These are phyloP conservation scores for Fusarium sp. DNA, from an alignment of 2,329 filamentous ascomycete species.

Conservation along the genomic window DNA sequence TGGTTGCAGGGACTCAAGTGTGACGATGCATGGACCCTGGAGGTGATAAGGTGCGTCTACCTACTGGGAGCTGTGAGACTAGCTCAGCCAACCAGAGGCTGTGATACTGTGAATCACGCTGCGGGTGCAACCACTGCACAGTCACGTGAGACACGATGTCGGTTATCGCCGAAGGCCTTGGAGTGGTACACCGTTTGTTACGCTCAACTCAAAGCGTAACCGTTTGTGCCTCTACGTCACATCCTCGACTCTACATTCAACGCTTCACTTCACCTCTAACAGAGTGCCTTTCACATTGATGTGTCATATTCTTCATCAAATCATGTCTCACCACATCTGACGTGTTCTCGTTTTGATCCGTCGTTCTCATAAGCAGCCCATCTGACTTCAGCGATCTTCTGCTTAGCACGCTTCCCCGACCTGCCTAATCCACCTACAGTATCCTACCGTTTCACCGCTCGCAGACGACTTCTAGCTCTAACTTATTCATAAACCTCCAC, in stretches of 20 bases:
- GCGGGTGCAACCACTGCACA: slow-evolving; percentile 1
- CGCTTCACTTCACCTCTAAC: neutral
- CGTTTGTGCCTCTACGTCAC: slow-evolving; percentile 23
- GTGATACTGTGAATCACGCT: neutral
- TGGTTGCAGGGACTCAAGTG: slow-evolving; percentile 19
- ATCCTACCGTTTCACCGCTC: slow-evolving; percentile 10
- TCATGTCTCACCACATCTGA: neutral
- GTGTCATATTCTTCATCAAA: neutral
- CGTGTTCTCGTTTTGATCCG: neutral
- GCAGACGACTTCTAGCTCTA: neutral
- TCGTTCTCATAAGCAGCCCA: neutral
- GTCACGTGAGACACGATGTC: slow-evolving; percentile 30
- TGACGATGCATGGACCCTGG: slow-evolving; percentile 32
- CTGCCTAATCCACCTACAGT: slow-evolving; percentile 33
- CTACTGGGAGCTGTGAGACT: neutral
- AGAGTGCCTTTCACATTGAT: neutral
- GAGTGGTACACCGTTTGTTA: slow-evolving; percentile 23
- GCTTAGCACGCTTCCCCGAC: slow-evolving; percentile 18
- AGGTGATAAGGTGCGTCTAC: slow-evolving; percentile 25
- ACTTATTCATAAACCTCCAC: neutral
- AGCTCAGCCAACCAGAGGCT: slow-evolving; percentile 24
- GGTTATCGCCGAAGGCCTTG: slow-evolving; percentile 1
- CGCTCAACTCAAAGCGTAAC: slow-evolving; percentile 6
- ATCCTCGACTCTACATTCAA: neutral
- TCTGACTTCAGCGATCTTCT: slow-evolving; percentile 13